Evolutionary conservation across 192 early-diverging fungal species (phyloP).

Genomic region (Phycomyces blakesleeanus): DNA sequence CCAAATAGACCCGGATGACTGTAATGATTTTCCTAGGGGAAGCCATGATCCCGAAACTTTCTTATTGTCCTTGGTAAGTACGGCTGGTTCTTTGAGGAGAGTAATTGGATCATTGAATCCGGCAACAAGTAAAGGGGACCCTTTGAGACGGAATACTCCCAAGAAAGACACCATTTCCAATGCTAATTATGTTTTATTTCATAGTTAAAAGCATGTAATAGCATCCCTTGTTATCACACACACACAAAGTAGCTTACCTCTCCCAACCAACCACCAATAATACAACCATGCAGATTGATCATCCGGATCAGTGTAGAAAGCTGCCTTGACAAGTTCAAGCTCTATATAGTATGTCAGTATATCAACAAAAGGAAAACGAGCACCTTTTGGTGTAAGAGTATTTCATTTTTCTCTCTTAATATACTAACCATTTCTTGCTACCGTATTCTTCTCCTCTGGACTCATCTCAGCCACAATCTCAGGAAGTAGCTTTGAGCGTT

Average conservation of each 20-base stretch:
- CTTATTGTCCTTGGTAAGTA: constrained; percentile 26
- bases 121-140: constrained; percentile 17
- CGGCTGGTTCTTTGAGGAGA: constrained; percentile 19
- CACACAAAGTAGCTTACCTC: constrained; percentile 29
- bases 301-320: constrained; percentile 93
- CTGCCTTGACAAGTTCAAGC: constrained; percentile 80
- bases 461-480: constrained; percentile 41
- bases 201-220: neutral
- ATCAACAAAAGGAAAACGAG: too few relatives aligned
- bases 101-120: constrained; percentile 38
- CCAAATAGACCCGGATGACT: constrained; percentile 18
- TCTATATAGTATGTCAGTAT: constrained; percentile 46
- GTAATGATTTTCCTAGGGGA: constrained; percentile 20
- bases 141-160: constrained; percentile 27
- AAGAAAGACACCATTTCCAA: constrained; percentile 27
- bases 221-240: constrained; percentile 2
- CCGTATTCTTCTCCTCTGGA: constrained; percentile 38
- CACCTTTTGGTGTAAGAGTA: neutral
- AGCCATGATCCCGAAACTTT: constrained; percentile 32
- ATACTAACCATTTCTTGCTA: constrained; percentile 30
- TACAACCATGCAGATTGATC: constrained; percentile 99
- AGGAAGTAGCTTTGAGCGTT: constrained; percentile 81
- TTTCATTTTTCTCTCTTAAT: neutral
- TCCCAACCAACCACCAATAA: constrained; percentile 86
- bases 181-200: constrained; percentile 20